Conservation (phyloP, 2,329 filamentous ascomycete species). For the Orbilia blumenaviensis region DNA sequence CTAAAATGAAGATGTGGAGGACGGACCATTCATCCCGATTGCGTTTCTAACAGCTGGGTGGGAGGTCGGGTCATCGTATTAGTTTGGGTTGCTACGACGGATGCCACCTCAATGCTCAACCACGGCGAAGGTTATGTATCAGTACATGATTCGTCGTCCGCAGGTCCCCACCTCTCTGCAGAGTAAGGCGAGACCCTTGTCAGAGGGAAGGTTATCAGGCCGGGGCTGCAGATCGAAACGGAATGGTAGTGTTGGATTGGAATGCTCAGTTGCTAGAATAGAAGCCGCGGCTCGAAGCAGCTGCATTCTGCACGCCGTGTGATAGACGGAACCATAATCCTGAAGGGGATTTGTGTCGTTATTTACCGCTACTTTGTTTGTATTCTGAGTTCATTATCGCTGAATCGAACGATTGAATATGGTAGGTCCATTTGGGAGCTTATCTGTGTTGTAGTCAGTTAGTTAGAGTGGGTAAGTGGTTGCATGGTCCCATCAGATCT, state of each 20-base stretch:
- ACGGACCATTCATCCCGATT: neutral
- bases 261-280: neutral
- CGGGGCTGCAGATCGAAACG: neutral
- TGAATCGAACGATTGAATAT: neutral
- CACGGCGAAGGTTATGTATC: slow-evolving; percentile 13
- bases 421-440: neutral
- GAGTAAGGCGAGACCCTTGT: slow-evolving; percentile 44
- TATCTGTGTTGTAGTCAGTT: slow-evolving; percentile 21
- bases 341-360: neutral
- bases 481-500: slow-evolving; percentile 20
- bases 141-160: slow-evolving; percentile 2
- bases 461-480: neutral
- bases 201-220: slow-evolving; percentile 24
- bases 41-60: neutral
- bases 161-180: slow-evolving; percentile 23
- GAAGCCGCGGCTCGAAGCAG: neutral
- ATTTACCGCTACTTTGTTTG: neutral
- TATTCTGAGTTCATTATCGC: neutral
- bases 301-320: slow-evolving; percentile 24
- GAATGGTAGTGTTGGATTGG: slow-evolving; percentile 5
- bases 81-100: neutral
- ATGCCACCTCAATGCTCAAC: slow-evolving; percentile 27
- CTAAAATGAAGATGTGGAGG: slow-evolving; percentile 7
- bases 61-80: neutral
- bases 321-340: slow-evolving; percentile 22